Percentiles rank a stretch among this genome's conserved stretches.
Evolutionary conservation across 1,139 yeast genomes (phyloP).

Genomic region (Candida sp.): DNA sequence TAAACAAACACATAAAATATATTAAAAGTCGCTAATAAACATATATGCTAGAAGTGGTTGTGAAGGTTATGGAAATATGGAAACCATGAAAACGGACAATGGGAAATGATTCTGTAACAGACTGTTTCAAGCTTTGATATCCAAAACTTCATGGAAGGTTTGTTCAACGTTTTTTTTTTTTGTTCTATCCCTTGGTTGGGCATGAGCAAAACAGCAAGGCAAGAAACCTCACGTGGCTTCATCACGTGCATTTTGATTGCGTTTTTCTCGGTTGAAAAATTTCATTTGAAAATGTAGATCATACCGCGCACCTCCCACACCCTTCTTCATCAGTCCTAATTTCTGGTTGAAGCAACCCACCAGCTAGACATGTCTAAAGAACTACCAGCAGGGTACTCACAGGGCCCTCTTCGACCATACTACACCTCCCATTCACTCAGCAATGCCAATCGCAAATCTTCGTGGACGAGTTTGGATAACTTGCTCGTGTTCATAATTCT

Average conservation of each 20-base stretch:
- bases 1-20: no score
- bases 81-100: no score
- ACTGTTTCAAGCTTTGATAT: no score
- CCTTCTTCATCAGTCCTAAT: background rate
- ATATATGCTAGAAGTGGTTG: no score
- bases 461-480: constrained; percentile 21
- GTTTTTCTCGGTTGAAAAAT: background rate
- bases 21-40: no score
- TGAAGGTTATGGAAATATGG: no score
- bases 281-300: background rate
- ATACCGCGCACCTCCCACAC: background rate
- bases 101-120: no score
- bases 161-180: no score
- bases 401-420: constrained; percentile 19
- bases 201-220: no score
- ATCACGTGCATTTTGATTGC: background rate
- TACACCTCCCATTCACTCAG: constrained; percentile 10
- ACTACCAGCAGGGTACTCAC: constrained; percentile 24
- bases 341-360: background rate
- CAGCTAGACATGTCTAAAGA: constrained; percentile 2
- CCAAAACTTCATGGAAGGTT: no score
- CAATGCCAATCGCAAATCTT: constrained; percentile 3
- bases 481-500: constrained; percentile 10
- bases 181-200: no score
- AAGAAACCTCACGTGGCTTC: background rate